Base-by-base conservation (phyloP, 352 stramenopile genomes). In the Phytophthora ohioensis region DNA sequence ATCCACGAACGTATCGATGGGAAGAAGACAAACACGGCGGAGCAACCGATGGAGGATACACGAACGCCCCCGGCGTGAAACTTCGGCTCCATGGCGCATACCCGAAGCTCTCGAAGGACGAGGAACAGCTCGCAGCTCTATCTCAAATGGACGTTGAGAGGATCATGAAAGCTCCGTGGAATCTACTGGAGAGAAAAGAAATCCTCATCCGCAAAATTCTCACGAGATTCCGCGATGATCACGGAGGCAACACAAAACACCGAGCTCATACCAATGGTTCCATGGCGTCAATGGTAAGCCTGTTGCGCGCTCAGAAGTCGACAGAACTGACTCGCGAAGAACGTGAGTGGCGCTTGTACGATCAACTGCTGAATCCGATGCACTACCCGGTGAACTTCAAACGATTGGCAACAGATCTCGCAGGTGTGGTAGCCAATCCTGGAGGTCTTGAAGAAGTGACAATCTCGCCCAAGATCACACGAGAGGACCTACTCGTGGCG, bases 201-300 rank as follows among this genome's bases (percentile, higher is more conserved):
- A 92, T 95, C 17, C 43, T 86, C 52, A 69, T 92, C 4, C 84
- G 87, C 6, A 95, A 95, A 64, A 82, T 91, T 46, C 64, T 93
- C 15, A 88, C 85, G 21, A 71, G 71, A 7, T 95, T 90, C 52
- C 81, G 84, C 11, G 87, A 93, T 31, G 85, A 92, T 13, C 64
- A 71, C 32, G 53, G 55, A 8, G 32, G 34, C 5, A 64, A 54
- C 3, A 11, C 36, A 12, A 73, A 69, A 64, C 67, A 55, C 57
- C 66, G 39, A 53, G 7, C 31, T 43, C 69, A 48, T 17, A 13
- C 51, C 1, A 49, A 71, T 32, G 17, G 54, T 11, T 65, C 67
- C 4, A 32, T 58, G 4, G 73, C 55, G 34, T 81, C 69, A 4
- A 77, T 89, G 65, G 84, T 77, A 3, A 57, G 79, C 15, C 60